Conservation (phyloP, 192 early-diverging fungal genomes). For the Coemansia sp. region DNA sequence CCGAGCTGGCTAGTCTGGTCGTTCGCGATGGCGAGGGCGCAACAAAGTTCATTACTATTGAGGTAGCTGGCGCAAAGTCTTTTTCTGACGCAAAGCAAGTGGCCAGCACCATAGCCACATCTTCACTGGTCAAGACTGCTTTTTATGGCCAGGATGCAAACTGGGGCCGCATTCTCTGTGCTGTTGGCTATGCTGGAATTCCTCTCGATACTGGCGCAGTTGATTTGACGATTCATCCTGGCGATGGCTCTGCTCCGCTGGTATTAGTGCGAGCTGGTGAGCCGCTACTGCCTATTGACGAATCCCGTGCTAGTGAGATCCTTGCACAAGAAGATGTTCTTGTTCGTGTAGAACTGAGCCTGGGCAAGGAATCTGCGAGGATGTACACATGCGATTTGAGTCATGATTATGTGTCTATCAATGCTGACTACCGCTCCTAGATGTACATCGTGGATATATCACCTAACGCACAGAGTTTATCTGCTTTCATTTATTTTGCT, state of each 20-base stretch:
- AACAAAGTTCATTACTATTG: constrained; percentile 93
- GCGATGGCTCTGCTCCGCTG: constrained; percentile 62
- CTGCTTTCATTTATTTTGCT: neutral
- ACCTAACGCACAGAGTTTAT: neutral
- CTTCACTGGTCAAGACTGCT: constrained; percentile 93
- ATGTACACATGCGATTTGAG: constrained; percentile 97
- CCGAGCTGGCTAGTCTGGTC: constrained; percentile 83
- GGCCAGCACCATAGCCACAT: constrained; percentile 85
- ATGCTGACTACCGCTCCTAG: constrained; percentile 80
- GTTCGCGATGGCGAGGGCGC: constrained; percentile 97
- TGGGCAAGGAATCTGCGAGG: constrained; percentile 70
- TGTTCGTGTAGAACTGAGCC: constrained; percentile 74
- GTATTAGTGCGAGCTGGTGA: constrained; percentile 77
- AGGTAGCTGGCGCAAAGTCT: constrained; percentile 70
- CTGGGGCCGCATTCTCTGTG: constrained; percentile 94
- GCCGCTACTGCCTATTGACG: constrained; percentile 75
- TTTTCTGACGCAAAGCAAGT: constrained; percentile 80
- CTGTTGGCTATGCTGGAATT: constrained; percentile 81
- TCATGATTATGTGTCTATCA: constrained; percentile 92
- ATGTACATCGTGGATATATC: neutral
- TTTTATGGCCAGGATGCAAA: constrained; percentile 96
- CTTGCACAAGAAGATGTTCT: constrained; percentile 82
- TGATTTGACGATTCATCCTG: constrained; percentile 70
- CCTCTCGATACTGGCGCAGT: constrained; percentile 72
- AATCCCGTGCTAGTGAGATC: constrained; percentile 77